Evolutionary conservation across 768 basidiomycete species (phyloP), one percentile per base, ranked within the genome.

Genomic region (Rhizopogon sp.): DNA sequence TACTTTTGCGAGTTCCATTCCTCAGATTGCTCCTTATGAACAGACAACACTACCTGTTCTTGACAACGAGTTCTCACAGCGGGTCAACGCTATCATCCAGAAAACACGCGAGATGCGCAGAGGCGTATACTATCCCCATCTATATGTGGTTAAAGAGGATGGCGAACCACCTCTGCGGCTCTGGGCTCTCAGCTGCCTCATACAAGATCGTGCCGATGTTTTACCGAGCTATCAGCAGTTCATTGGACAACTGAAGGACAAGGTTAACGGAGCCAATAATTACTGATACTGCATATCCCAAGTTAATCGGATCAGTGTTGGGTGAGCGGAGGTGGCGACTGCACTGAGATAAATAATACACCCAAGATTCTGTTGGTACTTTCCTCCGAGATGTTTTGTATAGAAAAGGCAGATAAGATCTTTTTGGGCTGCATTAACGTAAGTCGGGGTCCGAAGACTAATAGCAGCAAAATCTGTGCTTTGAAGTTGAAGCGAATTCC

Each of bases 81-180:
- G 97, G 8, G 80, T 99, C 62, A 96, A 93, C 63, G 92, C 93
- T 1, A 82, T 99, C 64, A 74, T 99, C 55, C 90, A 92, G 72
- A 98, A 98, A 76, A 92, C 88, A 14, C 82, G 97, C 16, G 97
- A 98, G 73, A 82, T 93, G 79, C 87, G 97, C 47, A 81, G 93
- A 40, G 94, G 95, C 13, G 85, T 88, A 5, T 98, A 98, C 69
- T 87, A 89, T 66, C 93, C 93, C 7, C 93, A 98, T 68, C 75
- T 99, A 6, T 99, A 98, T 64, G 77, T 98, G 51, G 94, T 98
- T 64, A 99, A 98, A 74, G 94, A 98, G 69, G 97, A 99, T 62
- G 96, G 94, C 56, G 97, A 99, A 71, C 90, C 93, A 6, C 88
- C 94, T 43, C 76, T 99, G 65, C 79, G 95, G 57, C 79, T 94